A percentile compares a stretch with the other conserved stretches of the same genome.
Conservation (phyloP, 371 early-diverging fungal species). For the Gilbertella persicaria region DNA sequence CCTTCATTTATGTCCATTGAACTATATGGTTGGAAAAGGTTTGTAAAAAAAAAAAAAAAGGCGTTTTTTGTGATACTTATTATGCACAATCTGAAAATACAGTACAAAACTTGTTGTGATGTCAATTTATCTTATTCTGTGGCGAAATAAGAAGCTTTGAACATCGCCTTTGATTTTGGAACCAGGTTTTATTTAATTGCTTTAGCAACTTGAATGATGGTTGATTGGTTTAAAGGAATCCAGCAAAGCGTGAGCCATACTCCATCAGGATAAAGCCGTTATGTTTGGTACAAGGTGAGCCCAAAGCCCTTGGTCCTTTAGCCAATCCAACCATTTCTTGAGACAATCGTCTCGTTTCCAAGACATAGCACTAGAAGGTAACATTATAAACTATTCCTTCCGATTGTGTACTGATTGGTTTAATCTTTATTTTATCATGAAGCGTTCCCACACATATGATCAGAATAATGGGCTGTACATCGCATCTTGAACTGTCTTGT, state of each 20-base stretch:
- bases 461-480: slow-evolving; percentile 13
- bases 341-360: slow-evolving; percentile 10
- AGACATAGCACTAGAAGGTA: slow-evolving; percentile 10
- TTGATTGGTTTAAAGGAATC: slow-evolving; percentile 14
- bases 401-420: slow-evolving; percentile 6
- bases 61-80: slow-evolving; percentile 6
- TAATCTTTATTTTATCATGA: too few species aligned
- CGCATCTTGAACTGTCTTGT: slow-evolving; percentile 12
- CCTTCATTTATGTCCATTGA: slow-evolving; percentile 15
- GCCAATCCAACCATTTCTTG: slow-evolving; percentile 16
- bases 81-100: slow-evolving; percentile 5
- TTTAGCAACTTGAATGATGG: slow-evolving; percentile 13
- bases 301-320: slow-evolving; percentile 14
- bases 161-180: slow-evolving; percentile 4
- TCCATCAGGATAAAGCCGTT: slow-evolving; percentile 15
- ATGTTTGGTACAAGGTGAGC: slow-evolving; percentile 15
- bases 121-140: slow-evolving; percentile 4
- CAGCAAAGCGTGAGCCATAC: slow-evolving; percentile 15
- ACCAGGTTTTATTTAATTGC: slow-evolving; percentile 8
- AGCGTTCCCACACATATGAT: slow-evolving; percentile 11
- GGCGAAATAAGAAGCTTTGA: background rate
- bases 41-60: slow-evolving; percentile 11
- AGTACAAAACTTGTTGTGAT: slow-evolving; percentile 1
- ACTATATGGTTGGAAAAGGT: slow-evolving; percentile 8
- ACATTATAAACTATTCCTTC: slow-evolving; percentile 9